Base-by-base conservation (phyloP, 257 asterid genomes). In the Lycium ferocissimum region DNA sequence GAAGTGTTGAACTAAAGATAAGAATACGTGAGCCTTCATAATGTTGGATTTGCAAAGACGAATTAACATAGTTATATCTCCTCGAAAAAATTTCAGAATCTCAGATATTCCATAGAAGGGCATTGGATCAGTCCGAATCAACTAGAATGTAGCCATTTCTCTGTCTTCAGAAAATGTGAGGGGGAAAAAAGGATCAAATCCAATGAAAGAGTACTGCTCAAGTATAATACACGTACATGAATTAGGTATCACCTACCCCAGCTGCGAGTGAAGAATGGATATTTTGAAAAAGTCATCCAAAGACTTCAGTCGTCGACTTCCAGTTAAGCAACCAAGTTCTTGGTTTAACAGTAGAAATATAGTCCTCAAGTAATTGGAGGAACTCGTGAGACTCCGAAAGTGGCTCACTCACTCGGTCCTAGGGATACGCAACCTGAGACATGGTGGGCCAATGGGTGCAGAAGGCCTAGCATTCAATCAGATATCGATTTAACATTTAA, bases 241-340 rank as follows among this genome's bases (percentile, higher is more conserved):
- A 69, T 69, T 69, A 38, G 53, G 22, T 69, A 1, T 69, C 1
- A 69, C 49, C 14, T 67, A 17, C 22, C 79, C 2, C 45, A 67
- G 22, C 45, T 37, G 11, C 8, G 6, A 14, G 6, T 37, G 22
- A 7, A 40, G 2, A 14, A 69, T 67, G 13, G n/a, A 2, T 38
- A 38, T 70, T 70, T 70, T 70, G 78, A 70, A 38, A 70, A 70
- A 70, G 54, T 70, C 54, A 17, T 18, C 38, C 54, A 40, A 70
- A 70, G 35, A 8, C 65, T 7, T 38, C 6, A 37, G 0, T 37
- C 7, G 18, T 69, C 13, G 51, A 1, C 51, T 3, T 3, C 37
- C 53, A 37, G 9, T 69, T 3, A 69, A 69, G 26, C 76, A 69
- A 69, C 26, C 51, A 69, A 69, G 51, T 69, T 15, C 26, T 5